Evolutionary conservation across 768 basidiomycete species (phyloP), one percentile per base, ranked within the genome.

Genomic region (Tulasnella sp.): DNA sequence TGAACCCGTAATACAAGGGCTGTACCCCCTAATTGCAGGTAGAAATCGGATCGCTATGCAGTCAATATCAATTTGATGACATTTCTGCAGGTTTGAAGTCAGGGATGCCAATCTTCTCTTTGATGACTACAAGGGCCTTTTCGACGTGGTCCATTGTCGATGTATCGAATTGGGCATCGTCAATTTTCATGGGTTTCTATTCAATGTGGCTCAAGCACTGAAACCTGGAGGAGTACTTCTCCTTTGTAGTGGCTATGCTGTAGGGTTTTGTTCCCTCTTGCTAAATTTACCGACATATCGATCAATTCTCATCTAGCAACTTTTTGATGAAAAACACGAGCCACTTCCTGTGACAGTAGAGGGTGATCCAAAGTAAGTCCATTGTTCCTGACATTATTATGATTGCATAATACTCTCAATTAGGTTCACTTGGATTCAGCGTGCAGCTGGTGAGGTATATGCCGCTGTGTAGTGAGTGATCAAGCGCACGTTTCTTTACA

Each of bases 101-200:
- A 42, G 44, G 19, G 49, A 51, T 15, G 49, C 49, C 19, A 51
- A 51, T n/a, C 40, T 51, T 19, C 25, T 42, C 27, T 29, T 57
- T n/a, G 32, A 40, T 15, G 40, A 53, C 24, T 54, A 57, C 37
- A 25, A 48, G 9, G 39, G 39, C 1, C 22, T n/a, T 6, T 57
- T 57, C 48, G 49, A 54, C n/a, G 34, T 57, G 5, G 56, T 57
- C 2, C 56, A 57, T 24, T 46, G 37, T 16, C 52, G 56, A 31
- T 53, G 53, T 37, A 46, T 46, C 15, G 42, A 48, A 13, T 43
- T 33, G 13, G 56, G 56, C 4, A 53, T 57, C n/a, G 28, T 29
- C 29, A 28, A 40, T 27, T 37, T 55, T 20, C 27, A 50, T 31
- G 31, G 31, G 13, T 57, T 57, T 39, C 19, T 57, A 2, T 54